Evolutionary conservation across 371 early-diverging fungal species (phyloP).

Genomic region (Syncephalastrum sp.): DNA sequence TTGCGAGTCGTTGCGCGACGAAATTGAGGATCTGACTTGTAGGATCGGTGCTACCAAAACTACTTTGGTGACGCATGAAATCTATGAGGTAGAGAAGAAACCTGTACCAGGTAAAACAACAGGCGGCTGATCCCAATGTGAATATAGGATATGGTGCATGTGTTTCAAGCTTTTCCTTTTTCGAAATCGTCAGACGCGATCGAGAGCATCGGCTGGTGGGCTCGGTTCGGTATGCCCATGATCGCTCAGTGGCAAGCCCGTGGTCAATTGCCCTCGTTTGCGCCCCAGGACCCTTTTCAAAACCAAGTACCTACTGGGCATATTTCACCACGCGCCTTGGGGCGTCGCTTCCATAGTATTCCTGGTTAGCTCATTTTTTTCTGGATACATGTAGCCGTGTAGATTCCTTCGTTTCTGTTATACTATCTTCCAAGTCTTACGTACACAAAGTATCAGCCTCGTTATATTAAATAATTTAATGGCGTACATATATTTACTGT

Average conservation of each 20-base stretch:
- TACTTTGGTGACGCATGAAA: constrained; percentile 35
- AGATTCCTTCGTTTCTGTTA: too few species aligned
- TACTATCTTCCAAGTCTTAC: too few species aligned
- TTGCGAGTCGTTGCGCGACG: constrained; percentile 61
- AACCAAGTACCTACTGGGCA: constrained; percentile 2
- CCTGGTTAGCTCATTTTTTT: constrained; percentile 7
- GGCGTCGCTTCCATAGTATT: constrained; percentile 21
- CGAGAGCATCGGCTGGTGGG: constrained; percentile 43
- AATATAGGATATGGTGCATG: constrained; percentile 53
- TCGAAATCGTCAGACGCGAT: constrained; percentile 45
- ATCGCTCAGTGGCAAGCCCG: constrained; percentile 24
- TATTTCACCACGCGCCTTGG: constrained; percentile 11
- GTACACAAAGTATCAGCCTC: too few species aligned
- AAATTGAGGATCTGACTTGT: constrained; percentile 31
- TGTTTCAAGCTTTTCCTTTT: constrained; percentile 58
- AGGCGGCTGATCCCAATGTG: not conserved
- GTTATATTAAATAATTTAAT: too few species aligned
- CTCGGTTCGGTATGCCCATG: constrained; percentile 25
- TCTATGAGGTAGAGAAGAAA: constrained; percentile 26
- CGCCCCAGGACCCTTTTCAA: not conserved
- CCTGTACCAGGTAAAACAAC: not conserved
- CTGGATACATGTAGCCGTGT: too few species aligned
- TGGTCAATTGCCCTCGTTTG: constrained; percentile 5
- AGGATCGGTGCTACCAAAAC: constrained; percentile 27
- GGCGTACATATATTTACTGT: too few species aligned